Evolutionary conservation across 495 filamentous ascomycete genomes (phyloP).

Genomic region (Barbatosphaeria neglecta): DNA sequence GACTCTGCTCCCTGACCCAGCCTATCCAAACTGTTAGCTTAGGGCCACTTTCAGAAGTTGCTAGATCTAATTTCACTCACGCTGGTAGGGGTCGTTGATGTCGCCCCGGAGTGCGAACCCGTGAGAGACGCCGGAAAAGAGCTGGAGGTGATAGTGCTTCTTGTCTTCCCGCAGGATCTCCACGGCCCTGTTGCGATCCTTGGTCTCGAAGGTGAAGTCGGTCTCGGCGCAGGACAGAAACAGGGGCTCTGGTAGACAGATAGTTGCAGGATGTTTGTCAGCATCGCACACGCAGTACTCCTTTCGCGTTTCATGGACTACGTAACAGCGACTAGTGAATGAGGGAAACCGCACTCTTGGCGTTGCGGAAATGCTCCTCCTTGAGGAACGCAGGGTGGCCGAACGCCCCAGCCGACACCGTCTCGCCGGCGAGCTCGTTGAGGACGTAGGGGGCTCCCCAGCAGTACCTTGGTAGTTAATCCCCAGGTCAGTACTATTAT

Average conservation of each 20-base stretch:
- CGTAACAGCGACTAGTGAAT: too few species aligned
- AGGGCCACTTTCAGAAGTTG: neutral
- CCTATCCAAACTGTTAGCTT: constrained; percentile 1
- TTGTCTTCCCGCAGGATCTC: constrained; percentile 41
- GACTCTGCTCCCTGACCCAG: constrained; percentile 22
- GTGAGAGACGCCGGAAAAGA: constrained; percentile 49
- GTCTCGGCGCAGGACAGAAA: constrained; percentile 30
- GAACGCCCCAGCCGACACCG: constrained; percentile 22
- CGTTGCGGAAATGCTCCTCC: constrained; percentile 18
- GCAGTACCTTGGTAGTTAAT: constrained; percentile 22
- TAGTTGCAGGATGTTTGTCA: too few species aligned
- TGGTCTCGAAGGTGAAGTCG: constrained; percentile 47
- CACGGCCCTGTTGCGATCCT: constrained; percentile 46
- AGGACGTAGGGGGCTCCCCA: constrained; percentile 28
- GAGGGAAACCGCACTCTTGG: constrained; percentile 5
- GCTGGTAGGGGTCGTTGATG: constrained; percentile 26
- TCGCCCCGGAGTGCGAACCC: constrained; percentile 52
- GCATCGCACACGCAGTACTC: neutral
- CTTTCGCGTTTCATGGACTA: neutral
- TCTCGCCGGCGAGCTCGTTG: constrained; percentile 11
- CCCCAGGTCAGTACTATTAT: neutral
- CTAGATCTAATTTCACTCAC: neutral
- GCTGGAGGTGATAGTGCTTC: constrained; percentile 47
- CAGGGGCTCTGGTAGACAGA: constrained; percentile 12
- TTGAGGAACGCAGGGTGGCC: constrained; percentile 25